Percentiles rank a stretch among this genome's conserved stretches.
phyloP scores from a whole-genome alignment of 805 yeast species.

The Wickerhamomyces rabaulensis region DNA sequence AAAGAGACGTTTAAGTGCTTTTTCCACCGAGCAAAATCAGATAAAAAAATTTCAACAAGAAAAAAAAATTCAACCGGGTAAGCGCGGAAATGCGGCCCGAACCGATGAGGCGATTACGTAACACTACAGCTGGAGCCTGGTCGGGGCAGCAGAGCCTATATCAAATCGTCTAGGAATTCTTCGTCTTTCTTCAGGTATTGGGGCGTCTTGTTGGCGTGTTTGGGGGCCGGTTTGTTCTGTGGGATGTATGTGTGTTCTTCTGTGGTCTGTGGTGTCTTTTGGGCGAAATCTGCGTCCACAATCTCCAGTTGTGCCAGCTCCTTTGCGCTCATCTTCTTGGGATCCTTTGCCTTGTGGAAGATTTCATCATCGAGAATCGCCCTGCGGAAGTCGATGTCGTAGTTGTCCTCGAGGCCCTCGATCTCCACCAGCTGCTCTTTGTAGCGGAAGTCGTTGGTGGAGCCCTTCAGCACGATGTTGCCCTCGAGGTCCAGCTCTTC shows the following conservation, averaged over 20 bases:
- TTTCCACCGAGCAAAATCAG: not conserved
- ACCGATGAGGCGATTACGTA: not conserved
- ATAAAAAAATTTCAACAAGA: not conserved
- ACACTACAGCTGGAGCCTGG: not conserved
- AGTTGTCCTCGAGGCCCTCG: constrained; percentile 10
- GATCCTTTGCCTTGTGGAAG: not conserved
- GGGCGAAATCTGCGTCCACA: constrained; percentile 4
- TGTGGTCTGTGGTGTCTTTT: not conserved
- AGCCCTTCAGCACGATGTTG: constrained; percentile 6
- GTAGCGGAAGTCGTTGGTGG: constrained; percentile 20
- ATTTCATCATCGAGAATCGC: constrained; percentile 8
- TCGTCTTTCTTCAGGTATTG: constrained; percentile 14
- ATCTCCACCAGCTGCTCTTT: constrained; percentile 17
- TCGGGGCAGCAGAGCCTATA: not conserved
- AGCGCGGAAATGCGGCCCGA: not conserved
- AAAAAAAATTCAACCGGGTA: not conserved
- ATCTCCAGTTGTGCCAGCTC: constrained; percentile 13
- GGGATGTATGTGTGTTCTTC: not conserved
- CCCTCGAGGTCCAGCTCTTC: constrained; percentile 12
- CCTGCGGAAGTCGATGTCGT: constrained; percentile 14
- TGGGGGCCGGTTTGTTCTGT: not conserved
- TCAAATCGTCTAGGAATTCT: constrained; percentile 19
- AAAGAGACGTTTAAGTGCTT: not conserved
- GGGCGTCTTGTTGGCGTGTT: constrained; percentile 13
- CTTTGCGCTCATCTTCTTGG: constrained; percentile 3